A percentile compares a stretch with the other conserved stretches of the same genome.
phyloP scores from a whole-genome alignment of 768 basidiomycete species.

The Podaxis mareebaensis region DNA sequence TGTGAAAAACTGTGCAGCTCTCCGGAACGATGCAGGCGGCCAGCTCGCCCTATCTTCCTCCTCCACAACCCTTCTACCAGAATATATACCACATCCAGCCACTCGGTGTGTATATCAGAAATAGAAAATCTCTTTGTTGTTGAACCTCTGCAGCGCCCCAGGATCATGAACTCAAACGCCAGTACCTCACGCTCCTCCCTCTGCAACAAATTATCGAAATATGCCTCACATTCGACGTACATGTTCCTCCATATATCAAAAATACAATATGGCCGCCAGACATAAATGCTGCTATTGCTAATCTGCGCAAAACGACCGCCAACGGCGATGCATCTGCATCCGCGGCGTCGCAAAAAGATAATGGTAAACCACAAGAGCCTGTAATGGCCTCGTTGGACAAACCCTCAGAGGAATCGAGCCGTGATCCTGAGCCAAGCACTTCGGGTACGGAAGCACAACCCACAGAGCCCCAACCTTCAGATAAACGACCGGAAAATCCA shows the following conservation, averaged over 20 bases:
- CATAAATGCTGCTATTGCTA: conserved; percentile 62
- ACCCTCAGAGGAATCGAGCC: neutral
- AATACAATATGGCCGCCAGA: conserved; percentile 74
- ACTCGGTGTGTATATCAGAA: conserved; percentile 25
- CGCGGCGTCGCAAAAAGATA: conserved; percentile 9
- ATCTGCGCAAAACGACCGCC: conserved; percentile 39
- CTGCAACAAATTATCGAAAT: conserved; percentile 78
- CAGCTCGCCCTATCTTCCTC: conserved; percentile 37
- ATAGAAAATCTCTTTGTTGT: conserved; percentile 20
- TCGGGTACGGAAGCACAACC: conserved; percentile 20
- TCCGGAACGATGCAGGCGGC: conserved; percentile 62
- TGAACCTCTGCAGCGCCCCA: conserved; percentile 27
- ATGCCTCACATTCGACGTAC: conserved; percentile 68
- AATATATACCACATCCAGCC: conserved; percentile 35
- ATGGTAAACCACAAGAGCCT: conserved; percentile 14
- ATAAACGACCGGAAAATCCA: conserved; percentile 17
- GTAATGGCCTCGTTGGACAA: conserved; percentile 10
- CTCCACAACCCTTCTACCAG: conserved; percentile 37
- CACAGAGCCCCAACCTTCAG: conserved; percentile 25
- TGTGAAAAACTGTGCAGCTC: conserved; percentile 72
- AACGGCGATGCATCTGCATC: conserved; percentile 19
- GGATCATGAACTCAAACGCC: conserved; percentile 68
- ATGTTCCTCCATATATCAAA: conserved; percentile 66
- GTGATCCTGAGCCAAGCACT: neutral
- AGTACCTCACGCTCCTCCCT: conserved; percentile 68